These are phyloP conservation scores for Scedosporium boydii DNA, from an alignment of 2,329 filamentous ascomycete species.

Conservation along the genomic window DNA sequence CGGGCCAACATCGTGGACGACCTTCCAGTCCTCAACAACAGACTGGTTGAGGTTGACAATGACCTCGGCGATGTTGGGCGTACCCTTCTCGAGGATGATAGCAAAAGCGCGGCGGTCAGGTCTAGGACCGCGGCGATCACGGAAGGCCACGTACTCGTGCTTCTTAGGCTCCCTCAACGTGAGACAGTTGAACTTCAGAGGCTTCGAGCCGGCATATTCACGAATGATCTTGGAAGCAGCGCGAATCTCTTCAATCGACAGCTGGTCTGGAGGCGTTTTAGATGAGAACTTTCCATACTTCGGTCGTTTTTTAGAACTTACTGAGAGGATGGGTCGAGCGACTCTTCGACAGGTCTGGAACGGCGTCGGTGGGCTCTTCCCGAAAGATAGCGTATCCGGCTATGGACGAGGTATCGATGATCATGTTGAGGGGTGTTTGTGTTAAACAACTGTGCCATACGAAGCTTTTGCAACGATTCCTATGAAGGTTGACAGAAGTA, in stretches of 20 bases:
- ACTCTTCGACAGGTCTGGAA: conserved; percentile 22
- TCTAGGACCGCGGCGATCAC: conserved; percentile 21
- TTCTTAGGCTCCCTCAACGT: conserved; percentile 30
- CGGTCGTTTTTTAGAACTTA: conserved; percentile 9
- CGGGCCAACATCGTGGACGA: conserved; percentile 34
- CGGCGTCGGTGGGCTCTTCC: conserved; percentile 28
- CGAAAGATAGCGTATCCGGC: conserved; percentile 36
- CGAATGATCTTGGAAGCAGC: conserved; percentile 38
- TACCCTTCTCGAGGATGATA: conserved; percentile 34
- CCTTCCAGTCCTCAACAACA: conserved; percentile 33
- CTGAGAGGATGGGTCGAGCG: conserved; percentile 27
- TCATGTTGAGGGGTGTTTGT: conserved; percentile 26
- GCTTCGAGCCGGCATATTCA: conserved; percentile 21
- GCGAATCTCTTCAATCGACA: conserved; percentile 45
- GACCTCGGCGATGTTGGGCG: conserved; percentile 35
- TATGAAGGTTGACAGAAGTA: too few species aligned
- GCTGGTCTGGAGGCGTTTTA: conserved; percentile 29
- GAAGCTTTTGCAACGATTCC: too few species aligned
- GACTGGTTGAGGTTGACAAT: conserved; percentile 36
- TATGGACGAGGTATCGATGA: conserved; percentile 31
- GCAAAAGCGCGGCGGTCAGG: conserved; percentile 39
- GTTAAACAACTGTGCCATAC: conserved; percentile 18
- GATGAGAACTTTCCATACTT: background rate
- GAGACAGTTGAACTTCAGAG: conserved; percentile 49
- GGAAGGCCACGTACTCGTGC: too few species aligned